Percentiles rank a stretch among this genome's conserved stretches.
Conservation (phyloP, 352 stramenopile species). For the Phytophthora meadii region DNA sequence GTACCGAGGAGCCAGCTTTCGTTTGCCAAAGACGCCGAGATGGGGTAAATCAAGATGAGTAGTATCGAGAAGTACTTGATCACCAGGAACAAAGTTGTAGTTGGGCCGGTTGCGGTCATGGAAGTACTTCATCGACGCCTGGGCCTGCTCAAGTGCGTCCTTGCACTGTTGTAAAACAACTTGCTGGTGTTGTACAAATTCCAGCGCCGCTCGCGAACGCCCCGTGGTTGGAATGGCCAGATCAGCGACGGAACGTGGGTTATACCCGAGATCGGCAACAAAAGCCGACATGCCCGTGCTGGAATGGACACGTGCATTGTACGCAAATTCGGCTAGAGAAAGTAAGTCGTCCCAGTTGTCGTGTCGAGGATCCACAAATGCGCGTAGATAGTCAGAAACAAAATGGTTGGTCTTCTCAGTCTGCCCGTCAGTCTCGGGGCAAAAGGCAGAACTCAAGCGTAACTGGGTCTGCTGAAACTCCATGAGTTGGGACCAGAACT, state of each 20-base stretch:
- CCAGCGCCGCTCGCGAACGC: background rate
- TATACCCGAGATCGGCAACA: slow-evolving; percentile 14
- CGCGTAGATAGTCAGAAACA: slow-evolving; percentile 24
- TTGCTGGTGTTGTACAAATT: slow-evolving; percentile 11
- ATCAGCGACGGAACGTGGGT: slow-evolving; percentile 8
- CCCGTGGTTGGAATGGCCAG: background rate
- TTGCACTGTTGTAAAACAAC: slow-evolving; percentile 7
- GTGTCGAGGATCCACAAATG: background rate
- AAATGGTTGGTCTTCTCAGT: slow-evolving; percentile 29
- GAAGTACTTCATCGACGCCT: background rate
- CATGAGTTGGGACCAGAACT: slow-evolving; percentile 24
- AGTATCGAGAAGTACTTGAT: slow-evolving; percentile 29
- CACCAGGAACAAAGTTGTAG: background rate
- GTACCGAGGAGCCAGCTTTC: slow-evolving; percentile 21
- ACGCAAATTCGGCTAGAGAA: slow-evolving; percentile 16
- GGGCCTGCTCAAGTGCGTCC: background rate
- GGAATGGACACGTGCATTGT: slow-evolving; percentile 15
- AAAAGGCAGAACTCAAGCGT: slow-evolving; percentile 14
- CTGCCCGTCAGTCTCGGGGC: slow-evolving; percentile 22
- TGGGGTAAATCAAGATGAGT: slow-evolving; percentile 18
- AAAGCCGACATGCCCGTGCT: slow-evolving; percentile 21
- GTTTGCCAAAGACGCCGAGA: slow-evolving; percentile 9
- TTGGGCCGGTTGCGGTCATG: slow-evolving; percentile 3
- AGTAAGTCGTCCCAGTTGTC: slow-evolving; percentile 1
- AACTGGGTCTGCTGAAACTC: slow-evolving; percentile 19